phyloP scores from a whole-genome alignment of 192 early-diverging fungal species.

The Umbelopsis sp. region DNA sequence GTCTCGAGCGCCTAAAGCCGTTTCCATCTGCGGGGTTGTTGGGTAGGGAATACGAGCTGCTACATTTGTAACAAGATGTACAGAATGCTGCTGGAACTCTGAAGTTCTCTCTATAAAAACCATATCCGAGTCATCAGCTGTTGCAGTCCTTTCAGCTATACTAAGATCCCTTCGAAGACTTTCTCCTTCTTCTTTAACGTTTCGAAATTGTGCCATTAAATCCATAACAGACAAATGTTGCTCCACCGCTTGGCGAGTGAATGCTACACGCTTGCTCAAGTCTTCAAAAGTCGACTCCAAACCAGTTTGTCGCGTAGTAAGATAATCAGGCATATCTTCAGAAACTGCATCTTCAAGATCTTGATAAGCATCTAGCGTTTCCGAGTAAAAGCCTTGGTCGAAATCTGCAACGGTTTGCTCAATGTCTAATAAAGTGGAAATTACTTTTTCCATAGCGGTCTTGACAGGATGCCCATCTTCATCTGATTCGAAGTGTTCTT shows the following conservation, averaged over 20 bases:
- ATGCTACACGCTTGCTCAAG: constrained; percentile 32
- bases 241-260: constrained; percentile 41
- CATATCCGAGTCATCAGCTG: constrained; percentile 21
- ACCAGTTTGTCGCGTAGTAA: constrained; percentile 37
- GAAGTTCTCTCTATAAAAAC: constrained; percentile 22
- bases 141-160: constrained; percentile 25
- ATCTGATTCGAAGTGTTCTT: constrained; percentile 11
- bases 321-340: constrained; percentile 36
- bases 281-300: constrained; percentile 43
- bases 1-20: constrained; percentile 28
- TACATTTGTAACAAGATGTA: constrained; percentile 29
- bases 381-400: constrained; percentile 37
- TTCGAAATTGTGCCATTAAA: constrained; percentile 33
- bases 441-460: constrained; percentile 18
- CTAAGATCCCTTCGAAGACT: constrained; percentile 25
- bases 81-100: constrained; percentile 29
- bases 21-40: constrained; percentile 21
- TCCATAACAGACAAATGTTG: constrained; percentile 41
- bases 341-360: constrained; percentile 43
- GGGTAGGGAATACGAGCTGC: constrained; percentile 34
- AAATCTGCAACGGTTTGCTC: constrained; percentile 30
- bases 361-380: constrained; percentile 39
- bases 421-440: constrained; percentile 26
- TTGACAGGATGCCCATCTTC: constrained; percentile 5
- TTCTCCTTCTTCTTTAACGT: constrained; percentile 29